Evolutionary conservation across 2,329 filamentous ascomycete species (phyloP), one percentile per base, ranked within the genome.

Genomic region (Zymoseptoria ardabiliae): DNA sequence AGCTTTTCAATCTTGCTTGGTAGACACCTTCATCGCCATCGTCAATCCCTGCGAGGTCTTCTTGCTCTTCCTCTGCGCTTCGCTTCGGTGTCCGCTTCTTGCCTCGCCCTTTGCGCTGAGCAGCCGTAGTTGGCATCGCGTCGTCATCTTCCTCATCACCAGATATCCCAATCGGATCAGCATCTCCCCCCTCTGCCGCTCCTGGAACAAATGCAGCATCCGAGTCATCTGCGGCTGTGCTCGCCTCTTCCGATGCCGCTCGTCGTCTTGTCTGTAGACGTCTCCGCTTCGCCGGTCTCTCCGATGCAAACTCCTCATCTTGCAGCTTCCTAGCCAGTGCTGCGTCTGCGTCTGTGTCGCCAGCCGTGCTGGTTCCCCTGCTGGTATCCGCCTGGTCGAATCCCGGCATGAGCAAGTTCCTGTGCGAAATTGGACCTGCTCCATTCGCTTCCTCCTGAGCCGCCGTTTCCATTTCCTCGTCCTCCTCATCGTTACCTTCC

Each of bases 21-120:
- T 95, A 99, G 20, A 91, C 80, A 0, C 80, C 77, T 72, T 97
- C 92, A 61, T 96, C 88, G 0, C 94, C 95, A 72, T 99, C 94
- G 68, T 99, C 94, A 20, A 97, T 75, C 2, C 82, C 82, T 11
- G 81, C 78, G 28, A 87, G 73, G 66, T 86, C 83, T 65, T 85
- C 82, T 21, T 62, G 50, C 17, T 68, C 70, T 6, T 63, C 57
- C 30, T 64, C 68, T 21, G 55, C 57, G 53, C 64, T 74, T 2
- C 56, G 67, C 21, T 68, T 66, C 11, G 65, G 66, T 63, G 75
- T 77, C 4, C 73, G 74, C 64, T 76, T 77, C 25, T 69, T 72
- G 23, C 71, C 70, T 45, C 35, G 35, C n/a, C 17, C 35, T 45
- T 45, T 45, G 35, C 35, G 35, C 17, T 45, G 35, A 45, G 35